Conservation (phyloP, 495 filamentous ascomycete species). For the Apodospora peruviana region DNA sequence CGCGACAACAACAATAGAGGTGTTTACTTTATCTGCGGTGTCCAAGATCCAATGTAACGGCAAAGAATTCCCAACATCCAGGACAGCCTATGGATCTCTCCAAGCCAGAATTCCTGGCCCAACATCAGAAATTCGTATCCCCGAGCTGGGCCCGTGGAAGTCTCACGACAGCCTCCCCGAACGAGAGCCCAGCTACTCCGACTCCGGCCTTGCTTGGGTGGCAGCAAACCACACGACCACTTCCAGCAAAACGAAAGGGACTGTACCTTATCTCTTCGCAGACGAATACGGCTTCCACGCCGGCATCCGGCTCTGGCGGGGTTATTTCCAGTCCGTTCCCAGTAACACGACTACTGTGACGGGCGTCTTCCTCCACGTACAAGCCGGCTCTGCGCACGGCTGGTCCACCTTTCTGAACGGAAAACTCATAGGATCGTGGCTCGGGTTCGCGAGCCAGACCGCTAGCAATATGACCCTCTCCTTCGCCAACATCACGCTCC, state of each 20-base stretch:
- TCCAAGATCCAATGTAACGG: constrained; percentile 61
- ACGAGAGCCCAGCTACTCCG: constrained; percentile 51
- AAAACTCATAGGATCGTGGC: constrained; percentile 49
- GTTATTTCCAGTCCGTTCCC: constrained; percentile 12
- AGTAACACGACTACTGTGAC: constrained; percentile 37
- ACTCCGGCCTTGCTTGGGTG: constrained; percentile 38
- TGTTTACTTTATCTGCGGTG: constrained; percentile 39
- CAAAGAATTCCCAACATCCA: constrained; percentile 23
- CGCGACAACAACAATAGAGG: constrained; percentile 55
- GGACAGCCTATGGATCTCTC: constrained; percentile 10
- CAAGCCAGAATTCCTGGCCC: constrained; percentile 30
- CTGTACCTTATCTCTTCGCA: constrained; percentile 53
- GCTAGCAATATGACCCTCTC: constrained; percentile 43
- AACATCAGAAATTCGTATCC: constrained; percentile 35
- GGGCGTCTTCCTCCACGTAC: constrained; percentile 42
- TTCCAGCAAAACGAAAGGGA: constrained; percentile 50
- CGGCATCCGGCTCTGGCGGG: constrained; percentile 61
- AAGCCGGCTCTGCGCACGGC: constrained; percentile 57
- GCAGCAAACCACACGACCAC: constrained; percentile 48
- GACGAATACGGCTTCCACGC: constrained; percentile 68
- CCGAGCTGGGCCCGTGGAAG: constrained; percentile 50
- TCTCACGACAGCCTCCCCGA: constrained; percentile 63
- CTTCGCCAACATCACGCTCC: constrained; percentile 40
- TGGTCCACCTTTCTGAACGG: constrained; percentile 55
- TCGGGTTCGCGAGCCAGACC: constrained; percentile 34